These are phyloP conservation scores for Chaetoceros muelleri DNA, from an alignment of 108 stramenopile genomes.

Conservation along the genomic window DNA sequence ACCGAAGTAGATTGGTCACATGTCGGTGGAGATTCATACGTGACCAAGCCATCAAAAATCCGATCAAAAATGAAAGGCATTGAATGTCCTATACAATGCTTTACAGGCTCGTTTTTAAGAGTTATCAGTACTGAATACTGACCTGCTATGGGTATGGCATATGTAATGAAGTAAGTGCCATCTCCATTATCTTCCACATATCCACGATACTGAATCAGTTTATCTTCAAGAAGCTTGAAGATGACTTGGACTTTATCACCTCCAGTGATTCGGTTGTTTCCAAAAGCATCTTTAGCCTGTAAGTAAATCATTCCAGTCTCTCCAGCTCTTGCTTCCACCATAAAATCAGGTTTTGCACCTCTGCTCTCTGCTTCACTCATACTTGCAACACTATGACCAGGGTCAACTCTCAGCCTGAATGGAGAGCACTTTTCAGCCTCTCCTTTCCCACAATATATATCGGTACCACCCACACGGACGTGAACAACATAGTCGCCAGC, in stretches of 20 bases:
- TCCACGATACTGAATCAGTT: constrained; percentile 31
- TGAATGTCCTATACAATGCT: constrained; percentile 26
- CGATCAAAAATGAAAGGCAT: constrained; percentile 19
- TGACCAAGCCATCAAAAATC: constrained; percentile 42
- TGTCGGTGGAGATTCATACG: constrained; percentile 34
- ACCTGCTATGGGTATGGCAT: constrained; percentile 68
- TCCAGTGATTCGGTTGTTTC: constrained; percentile 50
- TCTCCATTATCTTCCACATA: constrained; percentile 43
- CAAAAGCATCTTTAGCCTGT: constrained; percentile 75
- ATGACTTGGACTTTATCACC: constrained; percentile 48
- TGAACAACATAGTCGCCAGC: constrained; percentile 57
- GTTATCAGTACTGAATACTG: constrained; percentile 44
- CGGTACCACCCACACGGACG: constrained; percentile 60
- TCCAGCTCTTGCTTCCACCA: constrained; percentile 63
- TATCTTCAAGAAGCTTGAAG: constrained; percentile 14
- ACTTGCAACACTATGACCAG: constrained; percentile 44
- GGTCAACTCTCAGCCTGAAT: constrained; percentile 46
- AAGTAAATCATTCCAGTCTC: constrained; percentile 46
- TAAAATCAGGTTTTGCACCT: constrained; percentile 34
- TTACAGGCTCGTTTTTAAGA: constrained; percentile 36
- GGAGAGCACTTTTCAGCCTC: constrained; percentile 69
- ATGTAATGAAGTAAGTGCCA: constrained; percentile 57
- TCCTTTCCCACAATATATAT: constrained; percentile 75
- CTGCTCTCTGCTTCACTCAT: constrained; percentile 41
- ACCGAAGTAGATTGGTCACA: constrained; percentile 28